Base-by-base conservation (phyloP, 768 basidiomycete genomes). In the Gautieria morchelliformis region DNA sequence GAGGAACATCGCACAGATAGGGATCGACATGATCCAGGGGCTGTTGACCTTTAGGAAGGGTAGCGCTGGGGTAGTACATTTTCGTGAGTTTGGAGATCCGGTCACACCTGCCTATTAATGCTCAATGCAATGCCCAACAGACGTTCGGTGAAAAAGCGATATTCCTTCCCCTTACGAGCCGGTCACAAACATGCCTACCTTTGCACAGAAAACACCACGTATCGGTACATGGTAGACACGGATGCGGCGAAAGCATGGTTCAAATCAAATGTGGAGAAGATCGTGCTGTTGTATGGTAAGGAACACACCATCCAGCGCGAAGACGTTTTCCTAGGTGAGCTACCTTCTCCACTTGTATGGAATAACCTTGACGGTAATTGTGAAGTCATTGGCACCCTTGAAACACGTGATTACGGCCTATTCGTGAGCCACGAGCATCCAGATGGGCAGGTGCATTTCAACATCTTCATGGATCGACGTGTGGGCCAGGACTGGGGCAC, bases 171-270 rank as follows among this genome's bases (percentile, higher is more conserved):
- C 2, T 68, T 91, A 53, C 74, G 80, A 10, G 76, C 75, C 37
- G 83, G 85, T 2, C 84, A 84, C 69, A 83, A 83, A 61, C 68
- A 76, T 33, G 86, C 89, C 1, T 76, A 81, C 59, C 64, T 92
- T 58, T 83, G 80, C 60, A 78, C 85, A 2, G 89, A 91, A 65
- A 75, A 81, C 42, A 85, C 83, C 30, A 72, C 82, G 59, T 87
- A 87, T 67, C 77, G 75, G 17, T 89, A 85, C 62, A 74, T 89
- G 60, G 78, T 83, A 55, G 74, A 76, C 41, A 62, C 87, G 47
- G 77, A 81, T 6, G 78, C 81, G 10, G 81, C 88, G 0, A 84
- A 80, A 63, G 77, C 71, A 58, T 93, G 89, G 86, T 85, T 93
- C 68, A 79, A 78, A 57, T 75, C 77, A 4, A 84, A 91, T 62